Conservation (phyloP, 1,139 yeast species). For the Petasospora rhodanensis region DNA sequence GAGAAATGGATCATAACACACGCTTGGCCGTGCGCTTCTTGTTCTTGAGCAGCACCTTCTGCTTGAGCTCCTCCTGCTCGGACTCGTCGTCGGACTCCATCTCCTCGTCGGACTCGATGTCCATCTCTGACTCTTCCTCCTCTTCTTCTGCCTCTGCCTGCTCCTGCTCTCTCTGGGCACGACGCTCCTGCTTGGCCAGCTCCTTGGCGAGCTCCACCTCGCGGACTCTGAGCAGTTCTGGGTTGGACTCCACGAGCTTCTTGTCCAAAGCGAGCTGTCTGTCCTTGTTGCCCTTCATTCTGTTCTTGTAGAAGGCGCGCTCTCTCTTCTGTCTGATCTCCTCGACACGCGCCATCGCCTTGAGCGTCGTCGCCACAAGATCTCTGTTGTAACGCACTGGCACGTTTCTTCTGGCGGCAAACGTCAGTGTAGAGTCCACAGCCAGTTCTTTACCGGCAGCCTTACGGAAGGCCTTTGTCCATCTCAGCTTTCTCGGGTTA, state of each 20-base stretch:
- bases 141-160: conserved; percentile 40
- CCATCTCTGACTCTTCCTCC: conserved; percentile 42
- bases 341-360: conserved; percentile 94
- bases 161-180: conserved; percentile 40
- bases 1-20: conserved; percentile 9
- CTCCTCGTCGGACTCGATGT: conserved; percentile 33
- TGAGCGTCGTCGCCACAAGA: conserved; percentile 86
- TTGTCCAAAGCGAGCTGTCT: conserved; percentile 80
- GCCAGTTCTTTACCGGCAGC: conserved; percentile 99
- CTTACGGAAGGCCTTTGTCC: conserved; percentile 99
- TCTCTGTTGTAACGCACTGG: conserved; percentile 98
- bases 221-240: conserved; percentile 85
- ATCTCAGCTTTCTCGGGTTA: conserved; percentile 94
- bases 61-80: conserved; percentile 45
- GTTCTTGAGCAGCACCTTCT: conserved; percentile 76
- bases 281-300: conserved; percentile 97
- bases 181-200: conserved; percentile 66
- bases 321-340: conserved; percentile 96
- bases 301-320: conserved; percentile 96
- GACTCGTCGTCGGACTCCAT: conserved; percentile 35
- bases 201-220: conserved; percentile 85
- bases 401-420: conserved; percentile 95
- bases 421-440: conserved; percentile 92
- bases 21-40: conserved; percentile 41
- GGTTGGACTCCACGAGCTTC: conserved; percentile 82